A percentile compares a stretch with the other conserved stretches of the same genome.
phyloP scores from a whole-genome alignment of 352 stramenopile genomes.

The Thalassiosira tumida region DNA sequence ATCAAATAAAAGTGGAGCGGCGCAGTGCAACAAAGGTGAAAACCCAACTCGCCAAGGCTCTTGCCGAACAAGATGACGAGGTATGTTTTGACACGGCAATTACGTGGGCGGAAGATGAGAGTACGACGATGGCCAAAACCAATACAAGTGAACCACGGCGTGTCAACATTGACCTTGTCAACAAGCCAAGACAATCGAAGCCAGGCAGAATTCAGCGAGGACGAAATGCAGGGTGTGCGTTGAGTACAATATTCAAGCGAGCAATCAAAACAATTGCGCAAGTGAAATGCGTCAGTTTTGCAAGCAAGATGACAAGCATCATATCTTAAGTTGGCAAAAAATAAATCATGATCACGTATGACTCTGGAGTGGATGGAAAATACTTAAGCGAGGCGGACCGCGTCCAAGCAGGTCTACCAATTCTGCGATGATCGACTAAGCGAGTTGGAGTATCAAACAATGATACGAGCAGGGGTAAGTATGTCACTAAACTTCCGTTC shows the following conservation, averaged over 20 bases:
- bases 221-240: not conserved
- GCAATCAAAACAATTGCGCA: not conserved
- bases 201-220: not conserved
- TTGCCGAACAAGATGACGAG: not conserved
- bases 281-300: not conserved
- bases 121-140: not conserved
- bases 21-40: too few relatives aligned
- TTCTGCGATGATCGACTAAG: slow-evolving; percentile 47
- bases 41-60: not conserved
- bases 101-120: slow-evolving; percentile 14
- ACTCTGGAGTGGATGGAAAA: slow-evolving; percentile 60
- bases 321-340: not conserved
- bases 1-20: too few relatives aligned
- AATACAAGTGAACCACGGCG: not conserved
- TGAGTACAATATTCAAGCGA: not conserved
- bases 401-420: slow-evolving; percentile 19
- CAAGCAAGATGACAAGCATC: not conserved
- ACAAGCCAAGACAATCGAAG: not conserved
- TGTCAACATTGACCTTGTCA: not conserved
- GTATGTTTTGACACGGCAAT: slow-evolving; percentile 9
- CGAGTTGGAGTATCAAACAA: too few relatives aligned
- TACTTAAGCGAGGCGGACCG: slow-evolving; percentile 12
- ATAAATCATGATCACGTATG: slow-evolving; percentile 46
- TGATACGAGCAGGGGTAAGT: not conserved
- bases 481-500: slow-evolving; percentile 47